A percentile compares a stretch with the other conserved stretches of the same genome.
Conservation (phyloP, 228 moss, liverwort and hornwort genomes). For the Sphagnum fallax region DNA sequence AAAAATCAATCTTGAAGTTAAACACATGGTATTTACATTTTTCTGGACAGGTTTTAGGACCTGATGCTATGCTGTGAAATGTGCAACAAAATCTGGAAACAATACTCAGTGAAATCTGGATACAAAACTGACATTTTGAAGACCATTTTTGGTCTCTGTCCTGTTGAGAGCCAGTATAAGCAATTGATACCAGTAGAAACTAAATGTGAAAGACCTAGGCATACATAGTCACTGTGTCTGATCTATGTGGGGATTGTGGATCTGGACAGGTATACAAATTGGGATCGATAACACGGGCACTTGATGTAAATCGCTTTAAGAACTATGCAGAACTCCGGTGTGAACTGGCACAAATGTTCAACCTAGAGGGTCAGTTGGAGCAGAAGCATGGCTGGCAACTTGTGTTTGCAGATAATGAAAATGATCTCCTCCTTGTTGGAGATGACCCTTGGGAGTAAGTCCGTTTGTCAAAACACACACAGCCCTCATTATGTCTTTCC, state of each 20-base stretch:
- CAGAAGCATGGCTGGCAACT: constrained; percentile 49
- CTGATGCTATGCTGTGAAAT: not conserved
- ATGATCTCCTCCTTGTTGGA: constrained; percentile 41
- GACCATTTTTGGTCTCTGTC: too few relatives aligned
- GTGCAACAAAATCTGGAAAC: not conserved
- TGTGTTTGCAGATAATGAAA: constrained; percentile 49
- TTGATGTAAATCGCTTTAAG: constrained; percentile 48
- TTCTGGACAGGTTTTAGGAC: not conserved
- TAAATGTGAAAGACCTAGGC: not conserved
- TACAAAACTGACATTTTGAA: too few relatives aligned
- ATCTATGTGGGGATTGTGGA: not conserved
- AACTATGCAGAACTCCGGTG: constrained; percentile 37
- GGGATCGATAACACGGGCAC: constrained; percentile 41
- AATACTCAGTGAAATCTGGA: not conserved
- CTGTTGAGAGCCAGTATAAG: too few relatives aligned
- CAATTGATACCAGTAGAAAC: not conserved
- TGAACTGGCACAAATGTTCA: constrained; percentile 49
- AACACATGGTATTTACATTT: not conserved
- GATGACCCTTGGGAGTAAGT: constrained; percentile 61
- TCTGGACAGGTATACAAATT: constrained; percentile 38
- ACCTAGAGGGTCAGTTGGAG: constrained; percentile 51
- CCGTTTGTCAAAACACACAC: not conserved
- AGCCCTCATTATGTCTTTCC: not conserved
- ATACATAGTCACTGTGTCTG: not conserved
- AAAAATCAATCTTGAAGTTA: not conserved